These are phyloP conservation scores for Tuber umbilicatum DNA, from an alignment of 495 filamentous ascomycete species.

Conservation along the genomic window DNA sequence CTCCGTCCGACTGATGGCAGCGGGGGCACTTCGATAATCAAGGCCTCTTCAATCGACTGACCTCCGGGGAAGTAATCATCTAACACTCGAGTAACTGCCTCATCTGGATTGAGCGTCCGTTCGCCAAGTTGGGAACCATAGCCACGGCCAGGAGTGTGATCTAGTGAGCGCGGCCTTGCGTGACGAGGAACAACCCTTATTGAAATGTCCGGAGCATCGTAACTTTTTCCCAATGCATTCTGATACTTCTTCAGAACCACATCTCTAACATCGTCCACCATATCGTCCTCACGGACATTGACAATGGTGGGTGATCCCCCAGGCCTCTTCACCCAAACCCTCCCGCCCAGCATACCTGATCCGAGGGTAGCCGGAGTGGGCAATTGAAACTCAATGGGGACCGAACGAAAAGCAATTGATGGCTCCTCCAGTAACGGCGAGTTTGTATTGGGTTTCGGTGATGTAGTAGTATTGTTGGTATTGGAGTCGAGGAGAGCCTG, in stretches of 20 bases:
- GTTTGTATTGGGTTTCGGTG: conserved; percentile 20
- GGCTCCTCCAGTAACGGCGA: conserved; percentile 13
- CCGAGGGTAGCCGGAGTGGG: conserved; percentile 36
- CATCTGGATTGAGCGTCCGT: conserved; percentile 74
- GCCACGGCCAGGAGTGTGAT: conserved; percentile 24
- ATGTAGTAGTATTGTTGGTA: conserved; percentile 27
- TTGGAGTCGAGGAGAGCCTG: conserved; percentile 44
- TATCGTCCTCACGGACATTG: conserved; percentile 72
- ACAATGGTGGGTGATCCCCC: conserved; percentile 81
- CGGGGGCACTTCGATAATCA: conserved; percentile 79
- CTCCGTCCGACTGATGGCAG: conserved; percentile 47
- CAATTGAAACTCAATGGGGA: conserved; percentile 24
- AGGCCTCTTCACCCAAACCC: conserved; percentile 89
- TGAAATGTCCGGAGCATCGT: conserved; percentile 77
- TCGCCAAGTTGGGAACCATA: conserved; percentile 51
- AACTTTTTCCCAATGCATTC: conserved; percentile 80
- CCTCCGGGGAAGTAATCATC: conserved; percentile 85
- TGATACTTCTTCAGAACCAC: conserved; percentile 86
- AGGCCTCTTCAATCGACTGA: conserved; percentile 80
- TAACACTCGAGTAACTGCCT: conserved; percentile 67
- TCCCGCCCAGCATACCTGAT: conserved; percentile 59
- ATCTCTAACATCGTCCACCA: conserved; percentile 93
- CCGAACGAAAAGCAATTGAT: conserved; percentile 19
- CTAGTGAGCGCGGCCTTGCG: conserved; percentile 25
- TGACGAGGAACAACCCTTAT: conserved; percentile 31